Evolutionary conservation across 176 grass and related monocot genomes (phyloP), one percentile per base, ranked within the genome.

Genomic region (Avena sativa): DNA sequence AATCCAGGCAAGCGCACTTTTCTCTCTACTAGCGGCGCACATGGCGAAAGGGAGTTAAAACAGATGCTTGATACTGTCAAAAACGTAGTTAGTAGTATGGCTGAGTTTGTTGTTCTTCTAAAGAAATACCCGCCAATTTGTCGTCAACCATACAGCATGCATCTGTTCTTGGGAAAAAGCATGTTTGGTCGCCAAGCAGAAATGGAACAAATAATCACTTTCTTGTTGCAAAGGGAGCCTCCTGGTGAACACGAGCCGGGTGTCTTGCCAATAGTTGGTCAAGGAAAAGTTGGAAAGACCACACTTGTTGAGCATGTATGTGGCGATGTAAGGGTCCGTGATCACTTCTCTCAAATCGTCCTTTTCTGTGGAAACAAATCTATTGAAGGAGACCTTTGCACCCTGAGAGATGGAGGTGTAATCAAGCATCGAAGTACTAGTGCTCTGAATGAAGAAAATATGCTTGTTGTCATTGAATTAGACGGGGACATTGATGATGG

Each of bases 251-350:
- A 43, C 19, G 46, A 62, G 13, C 1, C 76, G 19, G 12, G 71
- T 62, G 17, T 85, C 23, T 28, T 85, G 20, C 71, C 84, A 3
- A 78, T 90, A 6, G 71, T 87, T 71, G 89, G 83, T 74, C 52
- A 6, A 67, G 1, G 0, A 2, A 85, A 81, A 82, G 78, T 84
- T 63, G 56, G 82, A n/a, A 75, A 75, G 23, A 76, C 44, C 28
- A 85, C 83, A 6, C 46, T 85, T 65, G 44, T 85, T 12, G 46
- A 85, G 28, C 71, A 85, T 66, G 83, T 63, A 16, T 76, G 83
- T 26, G 5, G 2, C 0, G 59, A 85, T 9, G 2, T 12, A 38
- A 65, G 58, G 71, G 56, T 76, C 25, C 46, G 34, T 51, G 59
- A 65, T 49, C 72, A 85, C 57, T 76, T 85, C 3, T 47, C 63